Evolutionary conservation across 371 early-diverging fungal genomes (phyloP).

Genomic region (Umbelopsis sp.): DNA sequence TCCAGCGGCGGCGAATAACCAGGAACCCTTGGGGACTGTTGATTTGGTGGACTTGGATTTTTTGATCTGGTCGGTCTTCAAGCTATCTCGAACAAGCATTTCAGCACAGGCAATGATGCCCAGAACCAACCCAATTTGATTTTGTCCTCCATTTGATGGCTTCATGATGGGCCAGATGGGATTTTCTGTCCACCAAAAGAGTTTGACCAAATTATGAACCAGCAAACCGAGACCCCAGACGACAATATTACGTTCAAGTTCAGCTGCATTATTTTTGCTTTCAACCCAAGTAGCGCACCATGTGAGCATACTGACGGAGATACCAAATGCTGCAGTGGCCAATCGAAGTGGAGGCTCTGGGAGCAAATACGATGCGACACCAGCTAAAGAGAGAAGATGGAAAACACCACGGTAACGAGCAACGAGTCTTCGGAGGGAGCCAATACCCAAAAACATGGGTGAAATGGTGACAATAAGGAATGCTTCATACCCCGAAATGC

Average conservation of each 20-base stretch:
- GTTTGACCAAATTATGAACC: constrained; percentile 69
- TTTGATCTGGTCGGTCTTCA: constrained; percentile 27
- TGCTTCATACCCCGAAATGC: constrained; percentile 80
- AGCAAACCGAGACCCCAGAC: constrained; percentile 73
- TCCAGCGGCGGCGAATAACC: constrained; percentile 61
- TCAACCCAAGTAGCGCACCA: constrained; percentile 66
- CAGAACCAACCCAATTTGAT: constrained; percentile 64
- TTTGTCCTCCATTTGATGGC: constrained; percentile 70
- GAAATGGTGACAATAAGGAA: constrained; percentile 66
- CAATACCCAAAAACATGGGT: constrained; percentile 69
- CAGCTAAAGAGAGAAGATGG: constrained; percentile 64
- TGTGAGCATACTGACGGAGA: constrained; percentile 58
- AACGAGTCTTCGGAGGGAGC: constrained; percentile 58
- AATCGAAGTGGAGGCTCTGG: constrained; percentile 65
- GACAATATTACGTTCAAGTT: constrained; percentile 64
- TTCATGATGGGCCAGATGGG: constrained; percentile 85
- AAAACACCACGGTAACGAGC: constrained; percentile 60
- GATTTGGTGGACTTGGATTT: background rate
- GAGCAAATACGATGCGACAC: constrained; percentile 63
- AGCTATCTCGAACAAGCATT: constrained; percentile 51
- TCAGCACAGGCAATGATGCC: constrained; percentile 63
- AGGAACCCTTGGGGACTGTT: constrained; percentile 34
- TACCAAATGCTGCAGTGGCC: constrained; percentile 61
- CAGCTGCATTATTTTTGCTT: constrained; percentile 52
- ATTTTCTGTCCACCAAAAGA: constrained; percentile 80